Base-by-base conservation (phyloP, 2,329 filamentous ascomycete species). In the Penicillium sp. region DNA sequence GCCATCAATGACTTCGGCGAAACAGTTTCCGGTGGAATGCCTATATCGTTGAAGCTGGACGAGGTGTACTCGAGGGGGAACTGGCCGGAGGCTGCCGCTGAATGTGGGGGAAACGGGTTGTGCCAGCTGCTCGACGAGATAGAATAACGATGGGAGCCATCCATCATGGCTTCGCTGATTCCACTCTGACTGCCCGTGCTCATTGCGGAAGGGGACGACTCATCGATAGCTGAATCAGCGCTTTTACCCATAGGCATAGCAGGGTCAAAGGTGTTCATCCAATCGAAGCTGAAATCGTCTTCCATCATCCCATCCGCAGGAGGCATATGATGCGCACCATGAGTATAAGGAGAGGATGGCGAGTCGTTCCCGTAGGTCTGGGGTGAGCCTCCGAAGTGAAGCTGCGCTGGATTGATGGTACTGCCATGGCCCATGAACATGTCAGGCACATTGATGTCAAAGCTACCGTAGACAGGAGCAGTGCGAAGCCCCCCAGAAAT, bases 131-230 rank as follows among this genome's bases (percentile, higher is more conserved):
- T 73, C n/a, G n/a, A n/a, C 4, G 74, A 73, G 2, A 75, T 71
- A 49, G 77, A 74, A 35, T 78, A 76, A 57, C 84, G 81, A 67
- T 83, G 85, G 32, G 65, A 64, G 6, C 87, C 88, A 68, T 96
- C 89, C 51, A 93, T 76, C 84, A 95, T 89, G 52, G 89, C 82
- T 66, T 97, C 93, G 69, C 88, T 94, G 42, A 68, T 68, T 10
- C 68, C 68, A 66, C 87, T 91, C 64, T 94, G 90, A 70, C 90
- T 97, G 51, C 87, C 88, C 38, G 88, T 95, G 73, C 91, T 96
- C 68, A 97, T 91, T 40, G 89, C 89, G 8, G 93, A 97, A 15
- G 93, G 93, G 13, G 93, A 97, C 10, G 93, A 97, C 52, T 87
- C 89, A 61, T 95, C 91, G 46, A 96, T 80, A 26, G 87, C 88